Evolutionary conservation across 768 basidiomycete genomes (phyloP), one percentile per base, ranked within the genome.

Genomic region (Lactarius vividus): DNA sequence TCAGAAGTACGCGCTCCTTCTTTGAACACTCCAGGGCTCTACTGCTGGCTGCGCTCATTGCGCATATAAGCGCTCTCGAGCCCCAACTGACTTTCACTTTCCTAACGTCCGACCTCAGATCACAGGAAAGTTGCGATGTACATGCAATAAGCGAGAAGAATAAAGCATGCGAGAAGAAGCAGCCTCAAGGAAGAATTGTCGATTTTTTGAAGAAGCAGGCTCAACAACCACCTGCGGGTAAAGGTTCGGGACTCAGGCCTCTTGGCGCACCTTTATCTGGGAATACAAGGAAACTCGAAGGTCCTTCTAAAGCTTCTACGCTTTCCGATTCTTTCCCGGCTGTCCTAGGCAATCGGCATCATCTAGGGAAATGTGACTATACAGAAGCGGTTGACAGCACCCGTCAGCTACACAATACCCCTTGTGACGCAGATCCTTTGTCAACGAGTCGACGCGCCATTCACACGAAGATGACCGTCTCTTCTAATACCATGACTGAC

Each of bases 151-250:
- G 28, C 13, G 54, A 58, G 29, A 33, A 1, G 15, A 26, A 15
- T 2, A 54, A 37, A 5, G 23, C 15, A 23, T 59, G 26, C 28
- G 42, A 66, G 2, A 71, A 68, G 28, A 73, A 67, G 54, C 57
- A 66, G 2, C 72, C 72, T 13, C 46, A 66, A 52, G 79, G 77
- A 57, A 71, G 69, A 6, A 82, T 85, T 39, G 74, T 81, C 33
- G 82, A 84, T 56, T 76, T 78, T 2, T 83, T 85, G 72, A 81
- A 77, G 71, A 77, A 74, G 59, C 83, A 82, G 73, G 74, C 77
- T 4, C 65, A 74, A 40, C 71, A 63, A 35, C 55, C 40, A 28
- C 7, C 69, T n/a, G 40, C 42, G 13, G 18, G 37, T 18, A 29
- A 63, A 16, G 28, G 26, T 33, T 59, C 40, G 3, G 66, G 69